Evolutionary conservation across 805 yeast species (phyloP), one percentile per base, ranked within the genome.

Genomic region (Ogataea nakhonphanomensis): DNA sequence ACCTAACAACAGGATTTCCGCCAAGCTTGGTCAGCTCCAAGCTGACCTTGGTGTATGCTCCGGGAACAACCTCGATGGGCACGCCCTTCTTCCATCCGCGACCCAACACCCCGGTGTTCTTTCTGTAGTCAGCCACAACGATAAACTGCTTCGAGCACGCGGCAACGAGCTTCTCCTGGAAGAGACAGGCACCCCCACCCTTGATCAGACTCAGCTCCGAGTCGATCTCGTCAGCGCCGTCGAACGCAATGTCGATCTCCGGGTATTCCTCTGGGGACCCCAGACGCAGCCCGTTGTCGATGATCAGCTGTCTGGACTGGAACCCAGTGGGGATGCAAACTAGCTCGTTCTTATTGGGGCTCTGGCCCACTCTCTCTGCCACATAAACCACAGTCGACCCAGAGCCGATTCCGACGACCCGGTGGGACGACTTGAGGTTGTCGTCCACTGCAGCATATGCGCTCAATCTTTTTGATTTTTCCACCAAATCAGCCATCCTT

Each of bases 171-270:
- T 93, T 93, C 63, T 93, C 99, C 67, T 91, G 99, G 67, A 93
- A 83, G 48, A 89, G 71, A 64, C 99, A 93, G 2, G 97, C 99
- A 30, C 99, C 99, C 35, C 99, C 99, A 51, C 99, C 99, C 66
- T 93, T 93, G 61, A 93, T 93, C 55, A 90, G 80, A 59, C 89
- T 86, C 53, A 93, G 71, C 14, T 72, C 59, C 4, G 76, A 59
- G 63, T 91, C 99, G 43, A 90, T 90, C 65, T 93, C 99, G 64
- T 93, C 99, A 2, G 99, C 98, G 32, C 99, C 99, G 63, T 93
- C 99, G 61, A 93, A 93, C 1, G 96, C 96, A 53, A 93, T 79
- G 60, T 93, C 99, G 32, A 93, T 68, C 20, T 73, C 73, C 2
- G 95, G 86, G 48, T 68, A 81, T 67, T 88, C 90, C 56, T 91